These are phyloP conservation scores for Chenopodium album DNA, from an alignment of 148 eudicot genomes.

Conservation along the genomic window DNA sequence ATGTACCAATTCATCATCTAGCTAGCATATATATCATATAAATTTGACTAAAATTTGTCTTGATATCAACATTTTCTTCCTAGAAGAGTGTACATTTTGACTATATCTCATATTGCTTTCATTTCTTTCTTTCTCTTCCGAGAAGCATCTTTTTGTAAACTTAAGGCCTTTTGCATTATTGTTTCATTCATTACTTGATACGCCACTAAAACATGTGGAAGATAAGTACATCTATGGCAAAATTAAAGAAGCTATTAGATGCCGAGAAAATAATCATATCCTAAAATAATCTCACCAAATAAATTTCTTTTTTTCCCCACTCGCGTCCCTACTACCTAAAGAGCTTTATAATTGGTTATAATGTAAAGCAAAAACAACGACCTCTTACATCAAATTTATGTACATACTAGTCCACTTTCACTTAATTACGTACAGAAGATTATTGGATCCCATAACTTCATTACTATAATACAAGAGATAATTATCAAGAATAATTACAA, in stretches of 20 bases:
- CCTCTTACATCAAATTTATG: too few species aligned
- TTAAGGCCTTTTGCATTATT: constrained; percentile 5
- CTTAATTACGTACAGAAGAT: too few species aligned
- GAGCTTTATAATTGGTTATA: too few species aligned
- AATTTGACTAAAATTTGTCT: constrained; percentile 20
- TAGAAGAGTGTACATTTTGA: constrained; percentile 31
- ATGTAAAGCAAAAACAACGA: too few species aligned
- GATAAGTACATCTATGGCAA: background rate
- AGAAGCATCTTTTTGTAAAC: constrained; percentile 33
- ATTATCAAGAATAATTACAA: too few species aligned
- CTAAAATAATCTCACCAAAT: background rate
- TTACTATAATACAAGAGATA: too few species aligned
- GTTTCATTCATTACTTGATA: background rate
- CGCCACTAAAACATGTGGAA: constrained; percentile 8
- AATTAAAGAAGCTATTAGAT: constrained; percentile 2
- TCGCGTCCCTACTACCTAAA: background rate
- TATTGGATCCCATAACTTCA: too few species aligned
- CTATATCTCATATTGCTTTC: constrained; percentile 22
- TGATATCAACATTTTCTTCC: constrained; percentile 23
- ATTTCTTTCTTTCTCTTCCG: constrained; percentile 20
- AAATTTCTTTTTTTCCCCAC: background rate
- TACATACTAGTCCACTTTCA: too few species aligned
- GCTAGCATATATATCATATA: background rate
- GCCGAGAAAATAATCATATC: background rate
- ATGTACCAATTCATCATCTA: background rate